These are phyloP conservation scores for Toxicodendron radicans DNA, from an alignment of 345 rosid genomes.

Conservation along the genomic window DNA sequence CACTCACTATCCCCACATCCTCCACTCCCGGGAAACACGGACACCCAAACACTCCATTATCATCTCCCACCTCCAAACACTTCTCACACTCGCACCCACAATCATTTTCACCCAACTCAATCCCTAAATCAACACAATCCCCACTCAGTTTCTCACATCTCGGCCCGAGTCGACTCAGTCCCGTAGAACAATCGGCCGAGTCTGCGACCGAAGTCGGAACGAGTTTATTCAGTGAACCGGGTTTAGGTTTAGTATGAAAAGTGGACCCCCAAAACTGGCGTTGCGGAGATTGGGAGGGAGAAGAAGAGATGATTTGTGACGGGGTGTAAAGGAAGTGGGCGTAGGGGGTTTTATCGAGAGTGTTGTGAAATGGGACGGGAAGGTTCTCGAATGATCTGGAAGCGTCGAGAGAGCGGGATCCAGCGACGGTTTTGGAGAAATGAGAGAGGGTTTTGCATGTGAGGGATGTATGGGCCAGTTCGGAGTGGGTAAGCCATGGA, in stretches of 20 bases:
- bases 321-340: conserved; percentile 67
- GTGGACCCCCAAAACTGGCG: conserved; percentile 65
- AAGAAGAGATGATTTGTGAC: conserved; percentile 49
- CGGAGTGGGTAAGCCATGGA: conserved; percentile 65
- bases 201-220: neutral
- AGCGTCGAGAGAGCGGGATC: conserved; percentile 63
- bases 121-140: conserved; percentile 13
- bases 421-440: conserved; percentile 40
- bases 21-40: conserved; percentile 31
- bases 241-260: neutral
- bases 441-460: conserved; percentile 56
- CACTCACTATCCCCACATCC: conserved; percentile 43
- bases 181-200: neutral
- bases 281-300: conserved; percentile 19
- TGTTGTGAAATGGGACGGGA: conserved; percentile 54
- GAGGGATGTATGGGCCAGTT: conserved; percentile 52
- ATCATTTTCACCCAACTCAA: conserved; percentile 27
- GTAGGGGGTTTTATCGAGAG: conserved; percentile 44
- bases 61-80: conserved; percentile 40
- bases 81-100: conserved; percentile 49
- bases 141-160: neutral
- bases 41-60: conserved; percentile 24
- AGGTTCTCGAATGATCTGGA: conserved; percentile 56
- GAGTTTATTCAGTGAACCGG: neutral
- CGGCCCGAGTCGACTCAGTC: neutral